Percentiles rank a stretch among this genome's conserved stretches.
phyloP scores from a whole-genome alignment of 768 basidiomycete genomes.

The Tylopilus subfusipes region DNA sequence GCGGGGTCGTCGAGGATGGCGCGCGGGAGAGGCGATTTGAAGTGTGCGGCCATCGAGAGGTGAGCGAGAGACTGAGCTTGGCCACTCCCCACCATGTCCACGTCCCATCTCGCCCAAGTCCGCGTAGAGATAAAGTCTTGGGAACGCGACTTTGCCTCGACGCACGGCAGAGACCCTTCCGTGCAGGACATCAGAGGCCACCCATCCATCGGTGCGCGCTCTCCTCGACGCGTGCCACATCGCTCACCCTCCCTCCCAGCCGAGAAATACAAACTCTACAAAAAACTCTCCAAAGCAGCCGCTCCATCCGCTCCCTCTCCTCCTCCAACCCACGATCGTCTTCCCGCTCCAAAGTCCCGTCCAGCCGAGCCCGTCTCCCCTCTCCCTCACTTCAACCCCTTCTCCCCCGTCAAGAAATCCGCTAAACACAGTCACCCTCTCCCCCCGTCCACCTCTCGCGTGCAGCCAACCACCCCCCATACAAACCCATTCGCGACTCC shows the following conservation, averaged over 20 bases:
- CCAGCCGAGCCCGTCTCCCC: constrained; percentile 49
- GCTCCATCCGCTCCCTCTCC: constrained; percentile 34
- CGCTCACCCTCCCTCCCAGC: constrained; percentile 40
- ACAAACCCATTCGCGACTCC: constrained; percentile 49
- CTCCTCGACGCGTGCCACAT: neutral
- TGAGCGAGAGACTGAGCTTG: neutral
- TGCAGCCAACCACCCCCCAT: neutral
- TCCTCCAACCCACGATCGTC: constrained; percentile 25
- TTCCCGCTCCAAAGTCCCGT: constrained; percentile 49
- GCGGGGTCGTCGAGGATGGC: constrained; percentile 50
- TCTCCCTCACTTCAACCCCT: constrained; percentile 64
- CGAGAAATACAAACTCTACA: constrained; percentile 79
- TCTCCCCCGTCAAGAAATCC: constrained; percentile 68
- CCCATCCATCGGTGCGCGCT: constrained; percentile 56
- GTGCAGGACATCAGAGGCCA: constrained; percentile 67
- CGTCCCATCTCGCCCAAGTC: constrained; percentile 36
- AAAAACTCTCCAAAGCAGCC: constrained; percentile 58
- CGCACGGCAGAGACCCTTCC: constrained; percentile 55
- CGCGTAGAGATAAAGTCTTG: constrained; percentile 73
- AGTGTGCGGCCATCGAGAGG: neutral
- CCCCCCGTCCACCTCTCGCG: neutral
- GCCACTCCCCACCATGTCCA: constrained; percentile 5
- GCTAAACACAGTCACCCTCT: neutral
- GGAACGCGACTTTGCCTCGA: constrained; percentile 64
- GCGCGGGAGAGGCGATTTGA: neutral